Evolutionary conservation across 768 basidiomycete genomes (phyloP).

Genomic region (Suillus fuscotomentosus): DNA sequence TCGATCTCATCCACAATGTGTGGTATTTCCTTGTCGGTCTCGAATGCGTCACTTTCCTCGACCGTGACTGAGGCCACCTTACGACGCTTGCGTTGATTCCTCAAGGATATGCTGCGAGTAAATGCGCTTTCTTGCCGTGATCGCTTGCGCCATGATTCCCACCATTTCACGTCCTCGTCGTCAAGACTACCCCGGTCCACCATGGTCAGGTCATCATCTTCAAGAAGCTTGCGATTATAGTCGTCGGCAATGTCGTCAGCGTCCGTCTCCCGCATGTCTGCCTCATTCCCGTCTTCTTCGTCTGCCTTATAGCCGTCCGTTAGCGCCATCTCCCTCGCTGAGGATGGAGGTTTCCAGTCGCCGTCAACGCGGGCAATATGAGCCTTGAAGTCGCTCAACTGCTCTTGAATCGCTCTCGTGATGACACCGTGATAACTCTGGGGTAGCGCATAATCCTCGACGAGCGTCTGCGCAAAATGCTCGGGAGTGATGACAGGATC

Average conservation of each 20-base stretch:
- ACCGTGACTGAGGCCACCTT: conserved; percentile 34
- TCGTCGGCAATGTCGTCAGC: conserved; percentile 12
- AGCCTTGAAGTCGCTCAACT: conserved; percentile 76
- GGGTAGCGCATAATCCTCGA: conserved; percentile 86
- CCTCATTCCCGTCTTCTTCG: conserved; percentile 26
- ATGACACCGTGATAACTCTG: conserved; percentile 64
- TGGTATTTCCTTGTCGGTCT: conserved; percentile 41
- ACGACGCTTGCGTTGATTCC: conserved; percentile 40
- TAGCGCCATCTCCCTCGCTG: conserved; percentile 18
- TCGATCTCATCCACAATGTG: conserved; percentile 61
- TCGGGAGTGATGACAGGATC: conserved; percentile 91
- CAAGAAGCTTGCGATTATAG: conserved; percentile 22
- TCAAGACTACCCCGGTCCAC: conserved; percentile 43
- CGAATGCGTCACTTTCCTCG: conserved; percentile 21
- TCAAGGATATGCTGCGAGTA: conserved; percentile 21
- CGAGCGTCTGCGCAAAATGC: conserved; percentile 82
- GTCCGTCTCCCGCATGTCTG: conserved; percentile 14
- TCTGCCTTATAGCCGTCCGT: conserved; percentile 23
- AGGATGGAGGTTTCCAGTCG: conserved; percentile 28
- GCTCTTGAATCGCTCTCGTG: conserved; percentile 83
- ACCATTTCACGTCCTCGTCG: conserved; percentile 56
- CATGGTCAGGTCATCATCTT: conserved; percentile 21
- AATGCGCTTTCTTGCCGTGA: conserved; percentile 31
- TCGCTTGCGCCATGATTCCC: conserved; percentile 69
- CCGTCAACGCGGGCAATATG: conserved; percentile 59